Conservation (phyloP, 176 grass and related monocot genomes). For the Hordeum marinum region DNA sequence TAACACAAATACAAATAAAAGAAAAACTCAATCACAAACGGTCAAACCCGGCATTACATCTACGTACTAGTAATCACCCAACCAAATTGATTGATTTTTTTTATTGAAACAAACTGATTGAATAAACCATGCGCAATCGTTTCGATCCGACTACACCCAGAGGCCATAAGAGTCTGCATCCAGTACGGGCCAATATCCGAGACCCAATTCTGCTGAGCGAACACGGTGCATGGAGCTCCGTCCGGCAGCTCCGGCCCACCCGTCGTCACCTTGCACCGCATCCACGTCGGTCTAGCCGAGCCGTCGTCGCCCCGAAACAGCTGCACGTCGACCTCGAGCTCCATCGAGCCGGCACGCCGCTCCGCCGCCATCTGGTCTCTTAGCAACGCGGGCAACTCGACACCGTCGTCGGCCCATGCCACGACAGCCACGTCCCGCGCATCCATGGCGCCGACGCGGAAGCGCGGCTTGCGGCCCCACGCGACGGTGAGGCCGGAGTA, state of each 20-base stretch:
- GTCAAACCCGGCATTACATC: no score
- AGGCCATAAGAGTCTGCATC: neutral
- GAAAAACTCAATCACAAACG: no score
- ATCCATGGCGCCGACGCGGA: neutral
- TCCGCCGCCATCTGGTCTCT: neutral
- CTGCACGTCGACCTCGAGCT: constrained; percentile 8
- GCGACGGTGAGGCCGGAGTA: constrained; percentile 24
- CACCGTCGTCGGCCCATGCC: constrained; percentile 33
- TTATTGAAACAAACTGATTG: no score
- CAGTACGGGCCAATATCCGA: neutral
- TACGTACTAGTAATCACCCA: no score
- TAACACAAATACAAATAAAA: no score
- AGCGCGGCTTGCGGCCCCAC: constrained; percentile 19
- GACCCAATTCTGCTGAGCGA: constrained; percentile 18
- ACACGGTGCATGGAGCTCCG: neutral
- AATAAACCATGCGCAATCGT: no score
- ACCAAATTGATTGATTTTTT: no score
- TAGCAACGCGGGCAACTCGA: neutral
- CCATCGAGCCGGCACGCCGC: neutral
- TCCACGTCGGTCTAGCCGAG: constrained; percentile 22
- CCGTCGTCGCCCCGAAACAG: neutral
- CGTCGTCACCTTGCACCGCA: constrained; percentile 8
- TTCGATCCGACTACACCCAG: no score
- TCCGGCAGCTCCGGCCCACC: neutral
- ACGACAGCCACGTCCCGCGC: constrained; percentile 3